Evolutionary conservation across 352 stramenopile genomes (phyloP).

Genomic region (Blastocystis sp.): DNA sequence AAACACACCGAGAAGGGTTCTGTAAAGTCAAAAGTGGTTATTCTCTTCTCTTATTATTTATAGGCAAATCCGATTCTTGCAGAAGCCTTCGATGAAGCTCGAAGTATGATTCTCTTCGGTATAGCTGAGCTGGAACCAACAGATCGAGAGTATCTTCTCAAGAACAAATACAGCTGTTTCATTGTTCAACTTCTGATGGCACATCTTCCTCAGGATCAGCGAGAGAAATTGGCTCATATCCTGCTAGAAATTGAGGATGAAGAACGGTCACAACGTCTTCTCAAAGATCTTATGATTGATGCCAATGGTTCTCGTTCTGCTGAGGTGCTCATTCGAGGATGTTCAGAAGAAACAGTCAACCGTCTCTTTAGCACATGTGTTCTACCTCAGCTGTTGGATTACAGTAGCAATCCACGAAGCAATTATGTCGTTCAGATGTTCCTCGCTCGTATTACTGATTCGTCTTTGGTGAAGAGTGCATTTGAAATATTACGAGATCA

Average conservation of each 20-base stretch:
- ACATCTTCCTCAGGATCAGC: conserved; percentile 21
- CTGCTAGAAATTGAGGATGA: conserved; percentile 28
- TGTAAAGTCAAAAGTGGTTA: not conserved
- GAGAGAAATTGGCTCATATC: conserved; percentile 44
- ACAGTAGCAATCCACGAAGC: not conserved
- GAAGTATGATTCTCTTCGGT: conserved; percentile 34
- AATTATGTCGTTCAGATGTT: conserved; percentile 61
- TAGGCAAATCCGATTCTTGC: conserved; percentile 8
- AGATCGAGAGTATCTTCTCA: conserved; percentile 17
- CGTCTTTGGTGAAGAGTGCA: not conserved
- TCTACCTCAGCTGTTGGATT: not conserved
- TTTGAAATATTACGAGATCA: not conserved
- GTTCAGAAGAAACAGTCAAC: not conserved
- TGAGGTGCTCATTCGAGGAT: not conserved
- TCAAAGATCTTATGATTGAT: conserved; percentile 27
- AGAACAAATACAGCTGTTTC: conserved; percentile 52
- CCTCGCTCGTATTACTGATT: conserved; percentile 22
- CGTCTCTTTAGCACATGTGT: not conserved
- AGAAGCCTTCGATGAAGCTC: conserved; percentile 43
- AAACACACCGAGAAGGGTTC: conserved; percentile 58
- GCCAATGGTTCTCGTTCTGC: conserved; percentile 17
- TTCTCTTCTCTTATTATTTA: not conserved
- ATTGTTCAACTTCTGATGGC: conserved; percentile 52
- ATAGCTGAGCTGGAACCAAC: conserved; percentile 1
- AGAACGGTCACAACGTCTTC: not conserved